A percentile compares a stretch with the other conserved stretches of the same genome.
Evolutionary conservation across 306 rosid species (phyloP).

Genomic region (Cyclanthera cordifolia): DNA sequence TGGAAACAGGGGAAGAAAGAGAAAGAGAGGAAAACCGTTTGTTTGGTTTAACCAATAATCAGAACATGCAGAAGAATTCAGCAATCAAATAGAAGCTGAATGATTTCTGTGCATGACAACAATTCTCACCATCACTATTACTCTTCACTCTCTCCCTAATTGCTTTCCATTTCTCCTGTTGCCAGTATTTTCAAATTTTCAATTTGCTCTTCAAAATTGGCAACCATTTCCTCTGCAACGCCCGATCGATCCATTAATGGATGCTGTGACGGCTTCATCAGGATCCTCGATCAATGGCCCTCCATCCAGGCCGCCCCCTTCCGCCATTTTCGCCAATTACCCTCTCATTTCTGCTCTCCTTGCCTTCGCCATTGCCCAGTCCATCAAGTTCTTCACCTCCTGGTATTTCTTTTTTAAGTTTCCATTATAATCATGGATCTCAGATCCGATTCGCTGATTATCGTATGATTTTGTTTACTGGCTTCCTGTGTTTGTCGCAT

Average conservation of each 20-base stretch:
- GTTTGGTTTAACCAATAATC: no score
- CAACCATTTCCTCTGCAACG: background rate
- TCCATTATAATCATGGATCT: background rate
- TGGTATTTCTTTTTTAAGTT: constrained; percentile 18
- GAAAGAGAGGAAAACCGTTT: no score
- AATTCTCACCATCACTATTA: no score
- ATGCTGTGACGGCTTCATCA: constrained; percentile 19
- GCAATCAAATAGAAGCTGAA: no score
- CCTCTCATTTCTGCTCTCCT: constrained; percentile 50
- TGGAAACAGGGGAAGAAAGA: no score
- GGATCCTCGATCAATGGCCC: constrained; percentile 11
- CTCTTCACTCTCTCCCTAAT: no score
- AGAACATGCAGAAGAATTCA: no score
- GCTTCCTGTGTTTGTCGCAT: background rate
- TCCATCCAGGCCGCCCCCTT: constrained; percentile 10
- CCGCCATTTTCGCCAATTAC: constrained; percentile 35
- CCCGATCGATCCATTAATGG: constrained; percentile 18
- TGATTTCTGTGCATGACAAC: no score
- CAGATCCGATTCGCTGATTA: constrained; percentile 12
- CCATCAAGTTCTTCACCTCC: constrained; percentile 47
- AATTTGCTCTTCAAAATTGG: background rate
- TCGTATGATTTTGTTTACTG: background rate
- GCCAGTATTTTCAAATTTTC: no score
- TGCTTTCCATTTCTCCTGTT: no score
- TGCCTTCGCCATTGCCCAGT: constrained; percentile 52